Evolutionary conservation across 2,329 filamentous ascomycete genomes (phyloP).

Genomic region (Aspergillus glaucus): DNA sequence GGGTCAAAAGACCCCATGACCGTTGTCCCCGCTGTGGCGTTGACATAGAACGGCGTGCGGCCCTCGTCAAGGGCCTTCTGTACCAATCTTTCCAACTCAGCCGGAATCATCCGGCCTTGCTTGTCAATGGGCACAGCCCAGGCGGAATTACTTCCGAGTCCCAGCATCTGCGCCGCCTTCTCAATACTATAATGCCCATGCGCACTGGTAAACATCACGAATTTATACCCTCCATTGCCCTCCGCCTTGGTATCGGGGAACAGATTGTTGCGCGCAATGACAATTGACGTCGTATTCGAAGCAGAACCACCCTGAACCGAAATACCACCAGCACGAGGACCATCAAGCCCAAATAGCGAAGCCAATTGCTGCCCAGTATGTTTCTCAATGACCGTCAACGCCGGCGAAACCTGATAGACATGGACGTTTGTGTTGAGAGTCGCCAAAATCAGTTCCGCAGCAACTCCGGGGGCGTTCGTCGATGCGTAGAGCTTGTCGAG

Average conservation of each 20-base stretch:
- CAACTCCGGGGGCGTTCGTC: slow-evolving; percentile 79
- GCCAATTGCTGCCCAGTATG: slow-evolving; percentile 68
- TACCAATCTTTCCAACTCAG: slow-evolving; percentile 59
- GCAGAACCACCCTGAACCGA: slow-evolving; percentile 73
- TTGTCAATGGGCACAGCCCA: slow-evolving; percentile 68
- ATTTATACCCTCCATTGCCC: slow-evolving; percentile 60
- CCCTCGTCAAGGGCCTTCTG: slow-evolving; percentile 57
- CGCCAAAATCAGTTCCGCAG: slow-evolving; percentile 76
- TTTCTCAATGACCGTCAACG: slow-evolving; percentile 82
- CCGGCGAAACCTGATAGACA: slow-evolving; percentile 89
- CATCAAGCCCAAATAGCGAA: slow-evolving; percentile 66
- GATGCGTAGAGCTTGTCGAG: slow-evolving; percentile 91
- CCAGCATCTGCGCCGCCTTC: slow-evolving; percentile 87
- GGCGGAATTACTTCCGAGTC: slow-evolving; percentile 70
- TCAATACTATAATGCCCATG: slow-evolving; percentile 94
- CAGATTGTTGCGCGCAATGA: slow-evolving; percentile 79
- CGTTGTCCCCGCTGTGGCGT: slow-evolving; percentile 90
- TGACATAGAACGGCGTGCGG: slow-evolving; percentile 86
- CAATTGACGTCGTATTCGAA: slow-evolving; percentile 77
- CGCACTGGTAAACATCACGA: slow-evolving; percentile 79
- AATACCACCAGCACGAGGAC: slow-evolving; percentile 63
- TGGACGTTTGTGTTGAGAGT: slow-evolving; percentile 91
- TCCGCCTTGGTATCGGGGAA: slow-evolving; percentile 69
- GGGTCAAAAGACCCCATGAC: slow-evolving; percentile 87
- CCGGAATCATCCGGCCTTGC: slow-evolving; percentile 63